A percentile compares a stretch with the other conserved stretches of the same genome.
Evolutionary conservation across 768 basidiomycete species (phyloP).

Genomic region (Termitomyces sp.): DNA sequence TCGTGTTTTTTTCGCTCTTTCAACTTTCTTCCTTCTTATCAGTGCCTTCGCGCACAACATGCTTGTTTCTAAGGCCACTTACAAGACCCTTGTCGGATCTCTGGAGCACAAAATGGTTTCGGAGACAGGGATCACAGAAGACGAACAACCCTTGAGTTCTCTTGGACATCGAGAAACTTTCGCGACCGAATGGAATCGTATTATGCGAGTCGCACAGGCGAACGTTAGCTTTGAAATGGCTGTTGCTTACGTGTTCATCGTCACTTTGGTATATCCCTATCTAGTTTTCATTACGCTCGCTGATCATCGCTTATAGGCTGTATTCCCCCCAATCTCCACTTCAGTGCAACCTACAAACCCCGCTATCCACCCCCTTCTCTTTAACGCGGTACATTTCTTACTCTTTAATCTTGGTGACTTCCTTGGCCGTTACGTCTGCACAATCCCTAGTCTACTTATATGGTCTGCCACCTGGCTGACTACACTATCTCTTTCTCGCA

Average conservation of each 20-base stretch:
- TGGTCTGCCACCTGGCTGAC: slow-evolving; percentile 67
- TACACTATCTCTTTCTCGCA: slow-evolving; percentile 59
- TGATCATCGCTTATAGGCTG: slow-evolving; percentile 44
- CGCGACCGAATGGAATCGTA: slow-evolving; percentile 32
- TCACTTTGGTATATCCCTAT: slow-evolving; percentile 65
- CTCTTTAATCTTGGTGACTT: slow-evolving; percentile 73
- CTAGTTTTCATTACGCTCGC: not conserved
- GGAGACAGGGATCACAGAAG: slow-evolving; percentile 18
- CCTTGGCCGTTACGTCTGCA: slow-evolving; percentile 61
- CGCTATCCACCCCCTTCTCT: slow-evolving; percentile 72
- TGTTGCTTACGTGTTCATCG: slow-evolving; percentile 68
- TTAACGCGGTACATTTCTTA: slow-evolving; percentile 73
- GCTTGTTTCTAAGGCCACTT: slow-evolving; percentile 54
- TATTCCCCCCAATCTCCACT: slow-evolving; percentile 83
- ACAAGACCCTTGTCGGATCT: slow-evolving; percentile 44
- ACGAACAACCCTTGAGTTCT: slow-evolving; percentile 33
- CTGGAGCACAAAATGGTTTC: slow-evolving; percentile 32
- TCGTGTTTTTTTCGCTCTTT: slow-evolving; percentile 68
- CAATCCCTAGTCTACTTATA: slow-evolving; percentile 56
- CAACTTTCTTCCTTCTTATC: slow-evolving; percentile 59
- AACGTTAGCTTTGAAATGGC: slow-evolving; percentile 71
- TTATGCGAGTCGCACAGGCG: slow-evolving; percentile 49
- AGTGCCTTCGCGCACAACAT: slow-evolving; percentile 49
- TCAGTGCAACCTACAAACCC: slow-evolving; percentile 66
- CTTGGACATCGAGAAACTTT: slow-evolving; percentile 16